Conservation (phyloP, 129 eudicot species). For the Lactuca saligna region DNA sequence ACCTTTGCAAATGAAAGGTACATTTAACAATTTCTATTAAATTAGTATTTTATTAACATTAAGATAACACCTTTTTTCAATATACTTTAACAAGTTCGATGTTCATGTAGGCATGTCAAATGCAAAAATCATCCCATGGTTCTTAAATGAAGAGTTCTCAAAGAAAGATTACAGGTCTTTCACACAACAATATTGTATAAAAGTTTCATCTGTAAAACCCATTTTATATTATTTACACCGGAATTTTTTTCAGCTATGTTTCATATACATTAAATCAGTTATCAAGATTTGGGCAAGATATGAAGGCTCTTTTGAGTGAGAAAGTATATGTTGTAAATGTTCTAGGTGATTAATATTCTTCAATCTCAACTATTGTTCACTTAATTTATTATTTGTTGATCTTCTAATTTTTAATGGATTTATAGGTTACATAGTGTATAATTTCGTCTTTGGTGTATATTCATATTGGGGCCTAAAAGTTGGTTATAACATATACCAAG, state of each 20-base stretch:
- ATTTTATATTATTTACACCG: background rate
- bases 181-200: slow-evolving; percentile 1
- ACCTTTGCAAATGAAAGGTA: slow-evolving; percentile 93
- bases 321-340: slow-evolving; percentile 72
- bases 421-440: slow-evolving; percentile 85
- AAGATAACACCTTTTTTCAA: background rate
- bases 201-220: slow-evolving; percentile 1
- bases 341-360: slow-evolving; percentile 50
- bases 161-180: slow-evolving; percentile 45
- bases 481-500: slow-evolving; percentile 78
- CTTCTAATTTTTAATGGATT: slow-evolving; percentile 17
- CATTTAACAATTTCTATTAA: background rate
- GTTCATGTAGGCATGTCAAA: slow-evolving; percentile 28
- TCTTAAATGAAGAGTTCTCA: slow-evolving; percentile 28
- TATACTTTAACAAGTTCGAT: background rate
- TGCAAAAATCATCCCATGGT: slow-evolving; percentile 23
- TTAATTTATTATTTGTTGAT: background rate
- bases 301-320: slow-evolving; percentile 66
- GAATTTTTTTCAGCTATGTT: slow-evolving; percentile 39
- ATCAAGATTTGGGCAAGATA: slow-evolving; percentile 53
- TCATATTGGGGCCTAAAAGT: slow-evolving; percentile 99
- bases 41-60: slow-evolving; percentile 5
- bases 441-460: slow-evolving; percentile 91
- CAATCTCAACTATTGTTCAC: background rate
- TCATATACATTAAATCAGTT: slow-evolving; percentile 30